Evolutionary conservation across 331 rosid species (phyloP).

Genomic region (Quercus lobata): DNA sequence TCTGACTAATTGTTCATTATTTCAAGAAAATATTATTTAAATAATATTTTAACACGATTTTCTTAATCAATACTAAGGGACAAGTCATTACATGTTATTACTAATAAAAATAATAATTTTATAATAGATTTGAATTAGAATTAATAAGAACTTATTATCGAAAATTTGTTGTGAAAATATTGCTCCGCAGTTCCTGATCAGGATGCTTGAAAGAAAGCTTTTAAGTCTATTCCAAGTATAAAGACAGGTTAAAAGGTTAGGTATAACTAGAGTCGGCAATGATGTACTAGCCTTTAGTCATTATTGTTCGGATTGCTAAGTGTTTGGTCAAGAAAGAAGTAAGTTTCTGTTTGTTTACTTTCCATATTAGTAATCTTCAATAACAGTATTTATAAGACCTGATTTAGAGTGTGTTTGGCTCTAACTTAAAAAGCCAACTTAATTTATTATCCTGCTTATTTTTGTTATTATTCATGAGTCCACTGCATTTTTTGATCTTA

Average conservation of each 20-base stretch:
- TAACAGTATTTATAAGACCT: too few species aligned
- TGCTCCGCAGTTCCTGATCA: accelerated
- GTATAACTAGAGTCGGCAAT: neutral
- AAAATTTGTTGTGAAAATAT: too few species aligned
- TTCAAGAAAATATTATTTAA: too few species aligned
- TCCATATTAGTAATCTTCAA: too few species aligned
- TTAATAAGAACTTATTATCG: accelerated
- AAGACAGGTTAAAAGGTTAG: neutral
- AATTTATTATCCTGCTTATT: accelerated
- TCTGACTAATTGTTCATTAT: neutral
- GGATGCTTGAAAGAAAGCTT: neutral
- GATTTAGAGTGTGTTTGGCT: too few species aligned
- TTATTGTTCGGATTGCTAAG: too few species aligned
- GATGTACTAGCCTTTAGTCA: neutral
- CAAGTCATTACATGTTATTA: accelerated
- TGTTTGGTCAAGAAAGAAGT: too few species aligned
- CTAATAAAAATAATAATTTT: accelerated
- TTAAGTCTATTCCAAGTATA: neutral
- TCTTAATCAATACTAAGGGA: accelerated
- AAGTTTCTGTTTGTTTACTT: too few species aligned
- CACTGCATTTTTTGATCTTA: accelerated
- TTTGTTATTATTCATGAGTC: accelerated
- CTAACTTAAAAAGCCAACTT: accelerated
- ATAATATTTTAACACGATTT: too few species aligned
- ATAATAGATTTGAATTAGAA: accelerated